Evolutionary conservation across 805 yeast genomes (phyloP).

Genomic region (Metschnikowia bowlesiae): DNA sequence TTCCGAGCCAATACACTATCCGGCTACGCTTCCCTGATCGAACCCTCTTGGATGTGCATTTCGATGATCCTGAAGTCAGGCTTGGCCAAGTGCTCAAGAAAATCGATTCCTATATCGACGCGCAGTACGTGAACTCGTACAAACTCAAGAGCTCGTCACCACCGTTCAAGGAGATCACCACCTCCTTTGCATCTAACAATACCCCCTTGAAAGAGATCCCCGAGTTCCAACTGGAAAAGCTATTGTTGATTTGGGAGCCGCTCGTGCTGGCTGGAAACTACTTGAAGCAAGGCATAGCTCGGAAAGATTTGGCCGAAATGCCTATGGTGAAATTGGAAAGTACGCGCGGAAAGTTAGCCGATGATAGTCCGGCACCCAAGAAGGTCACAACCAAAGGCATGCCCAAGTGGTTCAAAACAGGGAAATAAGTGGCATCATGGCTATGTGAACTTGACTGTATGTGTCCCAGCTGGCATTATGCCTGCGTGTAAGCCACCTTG

Average conservation of each 20-base stretch:
- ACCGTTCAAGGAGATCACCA: conserved; percentile 29
- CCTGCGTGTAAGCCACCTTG: no score
- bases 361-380: conserved; percentile 6
- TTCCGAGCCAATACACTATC: conserved; percentile 27
- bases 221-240: conserved; percentile 28
- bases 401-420: conserved; percentile 18
- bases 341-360: conserved; percentile 28
- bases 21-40: conserved; percentile 39
- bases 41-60: conserved; percentile 30
- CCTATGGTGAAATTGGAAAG: conserved; percentile 35
- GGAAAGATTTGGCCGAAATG: conserved; percentile 25
- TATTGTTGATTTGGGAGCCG: conserved; percentile 35
- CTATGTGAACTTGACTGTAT: no score
- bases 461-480: no score
- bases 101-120: conserved; percentile 30
- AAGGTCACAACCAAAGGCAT: conserved; percentile 4
- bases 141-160: conserved; percentile 34
- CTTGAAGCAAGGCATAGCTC: conserved; percentile 17
- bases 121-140: conserved; percentile 27
- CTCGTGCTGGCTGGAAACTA: conserved; percentile 23
- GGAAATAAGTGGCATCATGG: background rate
- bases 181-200: conserved; percentile 28
- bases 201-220: conserved; percentile 23
- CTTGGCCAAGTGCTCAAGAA: conserved; percentile 35
- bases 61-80: conserved; percentile 24